phyloP scores from a whole-genome alignment of 2,329 filamentous ascomycete genomes.

The Botryotinia calthae region DNA sequence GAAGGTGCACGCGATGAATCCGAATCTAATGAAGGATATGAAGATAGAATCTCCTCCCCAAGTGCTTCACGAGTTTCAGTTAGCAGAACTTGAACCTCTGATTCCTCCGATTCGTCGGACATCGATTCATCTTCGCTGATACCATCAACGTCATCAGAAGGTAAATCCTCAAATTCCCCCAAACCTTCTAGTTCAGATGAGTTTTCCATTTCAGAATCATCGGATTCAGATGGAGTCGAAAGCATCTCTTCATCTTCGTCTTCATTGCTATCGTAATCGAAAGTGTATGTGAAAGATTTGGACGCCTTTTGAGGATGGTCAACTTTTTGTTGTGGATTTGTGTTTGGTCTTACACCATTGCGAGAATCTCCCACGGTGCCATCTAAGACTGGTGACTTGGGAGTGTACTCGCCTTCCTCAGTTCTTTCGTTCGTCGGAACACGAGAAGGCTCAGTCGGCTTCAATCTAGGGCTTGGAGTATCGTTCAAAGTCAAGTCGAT shows the following conservation, averaged over 20 bases:
- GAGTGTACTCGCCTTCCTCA: neutral
- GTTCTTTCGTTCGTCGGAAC: neutral
- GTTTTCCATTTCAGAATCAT: neutral
- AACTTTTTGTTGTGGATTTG: neutral
- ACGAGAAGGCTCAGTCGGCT: neutral
- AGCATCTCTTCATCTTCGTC: slow-evolving; percentile 20
- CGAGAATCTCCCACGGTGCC: neutral
- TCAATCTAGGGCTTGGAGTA: slow-evolving; percentile 21
- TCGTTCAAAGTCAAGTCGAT: slow-evolving; percentile 39
- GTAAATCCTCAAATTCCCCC: neutral
- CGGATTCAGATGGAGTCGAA: neutral
- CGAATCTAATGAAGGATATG: neutral
- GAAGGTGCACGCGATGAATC: neutral
- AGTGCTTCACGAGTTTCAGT: neutral
- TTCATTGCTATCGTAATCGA: neutral
- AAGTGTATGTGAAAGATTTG: neutral
- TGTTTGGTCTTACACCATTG: neutral
- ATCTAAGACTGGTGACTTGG: neutral
- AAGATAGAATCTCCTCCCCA: neutral
- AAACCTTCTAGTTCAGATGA: neutral
- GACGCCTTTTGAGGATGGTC: neutral
- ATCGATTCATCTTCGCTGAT: neutral
- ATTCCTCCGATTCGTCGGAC: neutral
- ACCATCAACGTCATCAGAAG: neutral
- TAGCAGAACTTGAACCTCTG: neutral